Evolutionary conservation across 331 rosid genomes (phyloP).

Genomic region (Malus hybrid): DNA sequence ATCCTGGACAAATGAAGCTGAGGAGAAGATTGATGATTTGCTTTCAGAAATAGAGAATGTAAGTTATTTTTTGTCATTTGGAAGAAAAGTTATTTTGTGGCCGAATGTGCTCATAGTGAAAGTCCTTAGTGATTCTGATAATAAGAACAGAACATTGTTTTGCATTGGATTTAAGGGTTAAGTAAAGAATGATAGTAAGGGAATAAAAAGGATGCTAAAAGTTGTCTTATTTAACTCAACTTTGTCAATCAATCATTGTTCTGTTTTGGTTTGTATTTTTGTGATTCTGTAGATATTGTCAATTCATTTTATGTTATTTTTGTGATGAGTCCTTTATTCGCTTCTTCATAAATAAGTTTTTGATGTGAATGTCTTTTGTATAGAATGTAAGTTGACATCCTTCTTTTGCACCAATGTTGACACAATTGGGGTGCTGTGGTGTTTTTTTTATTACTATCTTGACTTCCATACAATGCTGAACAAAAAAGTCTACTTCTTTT

Average conservation of each 20-base stretch:
- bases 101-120: not conserved
- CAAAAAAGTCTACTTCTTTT: not conserved
- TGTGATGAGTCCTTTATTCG: not conserved
- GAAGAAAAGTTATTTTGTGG: not conserved
- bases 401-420: not conserved
- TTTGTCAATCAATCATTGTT: not conserved
- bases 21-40: conserved; percentile 41
- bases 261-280: not conserved
- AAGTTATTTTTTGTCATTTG: conserved; percentile 19
- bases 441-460: too few species aligned
- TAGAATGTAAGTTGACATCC: not conserved
- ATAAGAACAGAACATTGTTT: not conserved
- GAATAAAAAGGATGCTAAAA: not conserved
- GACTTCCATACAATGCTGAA: not conserved
- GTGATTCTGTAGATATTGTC: not conserved
- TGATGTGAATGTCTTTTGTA: not conserved
- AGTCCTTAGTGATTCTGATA: not conserved
- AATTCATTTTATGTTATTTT: not conserved
- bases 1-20: conserved; percentile 46
- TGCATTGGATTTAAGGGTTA: not conserved
- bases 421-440: not conserved
- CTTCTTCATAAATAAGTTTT: not conserved
- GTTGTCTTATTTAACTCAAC: not conserved
- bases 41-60: conserved; percentile 54
- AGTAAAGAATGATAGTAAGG: too few species aligned